Percentiles rank a stretch among this genome's conserved stretches.
Conservation (phyloP, 2,329 filamentous ascomycete species). For the Westerdykella ornata region DNA sequence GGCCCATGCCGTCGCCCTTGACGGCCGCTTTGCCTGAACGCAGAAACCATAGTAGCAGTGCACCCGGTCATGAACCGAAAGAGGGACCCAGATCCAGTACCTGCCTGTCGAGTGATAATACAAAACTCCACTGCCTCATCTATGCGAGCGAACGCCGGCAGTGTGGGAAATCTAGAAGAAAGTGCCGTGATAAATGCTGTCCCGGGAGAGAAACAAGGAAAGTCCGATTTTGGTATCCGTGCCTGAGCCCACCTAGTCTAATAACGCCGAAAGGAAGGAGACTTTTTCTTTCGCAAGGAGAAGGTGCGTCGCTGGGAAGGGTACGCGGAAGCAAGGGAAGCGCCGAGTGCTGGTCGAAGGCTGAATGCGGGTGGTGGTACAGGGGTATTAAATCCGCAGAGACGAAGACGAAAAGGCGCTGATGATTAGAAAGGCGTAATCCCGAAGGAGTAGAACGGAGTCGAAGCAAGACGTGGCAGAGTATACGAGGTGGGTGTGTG, state of each 20-base stretch:
- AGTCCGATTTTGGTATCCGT: constrained; percentile 38
- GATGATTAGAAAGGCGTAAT: constrained; percentile 35
- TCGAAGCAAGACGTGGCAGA: constrained; percentile 15
- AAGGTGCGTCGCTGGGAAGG: constrained; percentile 27
- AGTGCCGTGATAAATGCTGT: constrained; percentile 32
- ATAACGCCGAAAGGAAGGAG: constrained; percentile 20
- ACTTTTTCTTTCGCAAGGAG: constrained; percentile 30
- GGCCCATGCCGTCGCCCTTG: constrained; percentile 20
- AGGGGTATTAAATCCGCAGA: constrained; percentile 36
- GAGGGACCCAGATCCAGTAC: constrained; percentile 12
- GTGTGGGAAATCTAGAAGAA: constrained; percentile 21
- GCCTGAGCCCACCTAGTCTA: constrained; percentile 37
- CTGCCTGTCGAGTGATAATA: constrained; percentile 30
- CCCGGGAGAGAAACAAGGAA: constrained; percentile 19
- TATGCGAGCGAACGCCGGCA: constrained; percentile 28
- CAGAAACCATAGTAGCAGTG: no score
- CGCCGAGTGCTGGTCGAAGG: constrained; percentile 13
- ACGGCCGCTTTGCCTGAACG: constrained; percentile 16
- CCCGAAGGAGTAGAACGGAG: constrained; percentile 12
- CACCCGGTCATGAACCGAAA: constrained; percentile 20
- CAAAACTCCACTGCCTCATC: constrained; percentile 25
- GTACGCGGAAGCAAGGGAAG: constrained; percentile 15
- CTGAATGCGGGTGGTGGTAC: constrained; percentile 17
- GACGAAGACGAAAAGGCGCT: constrained; percentile 27
- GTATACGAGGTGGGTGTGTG: constrained; percentile 4